Conservation (phyloP, 1,284 basidiomycete genomes). For the Ceratobasidium sp. region DNA sequence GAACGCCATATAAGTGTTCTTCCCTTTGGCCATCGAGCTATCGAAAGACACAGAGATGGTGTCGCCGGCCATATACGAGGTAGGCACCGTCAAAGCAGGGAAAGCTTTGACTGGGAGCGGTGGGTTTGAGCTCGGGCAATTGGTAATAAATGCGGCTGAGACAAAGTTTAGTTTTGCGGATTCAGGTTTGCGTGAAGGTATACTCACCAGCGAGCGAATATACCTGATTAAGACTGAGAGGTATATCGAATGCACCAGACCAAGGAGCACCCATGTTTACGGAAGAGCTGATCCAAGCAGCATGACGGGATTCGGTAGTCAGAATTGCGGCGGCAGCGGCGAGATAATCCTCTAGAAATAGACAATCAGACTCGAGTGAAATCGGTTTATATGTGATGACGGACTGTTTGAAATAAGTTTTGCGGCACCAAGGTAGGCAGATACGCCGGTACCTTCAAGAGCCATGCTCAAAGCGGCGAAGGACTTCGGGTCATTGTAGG, state of each 20-base stretch:
- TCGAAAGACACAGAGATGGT: constrained; percentile 54
- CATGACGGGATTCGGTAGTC: constrained; percentile 55
- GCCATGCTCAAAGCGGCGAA: constrained; percentile 69
- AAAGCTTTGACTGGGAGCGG: constrained; percentile 61
- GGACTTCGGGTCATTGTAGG: constrained; percentile 64
- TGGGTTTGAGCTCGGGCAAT: constrained; percentile 66
- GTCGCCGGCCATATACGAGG: constrained; percentile 51
- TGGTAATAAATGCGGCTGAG: constrained; percentile 58
- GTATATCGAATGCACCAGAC: constrained; percentile 67
- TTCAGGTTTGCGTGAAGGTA: background rate
- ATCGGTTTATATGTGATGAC: constrained; percentile 32
- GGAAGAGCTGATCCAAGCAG: constrained; percentile 66
- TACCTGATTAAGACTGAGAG: constrained; percentile 66
- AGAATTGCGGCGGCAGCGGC: constrained; percentile 60
- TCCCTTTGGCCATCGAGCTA: constrained; percentile 53
- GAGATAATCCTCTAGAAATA: constrained; percentile 52
- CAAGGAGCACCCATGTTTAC: constrained; percentile 65
- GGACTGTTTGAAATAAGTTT: constrained; percentile 60
- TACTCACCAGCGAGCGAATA: constrained; percentile 57
- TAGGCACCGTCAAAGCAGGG: constrained; percentile 58
- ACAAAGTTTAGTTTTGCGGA: background rate
- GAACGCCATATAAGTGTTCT: constrained; percentile 56
- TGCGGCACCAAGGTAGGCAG: constrained; percentile 69
- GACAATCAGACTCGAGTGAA: no score
- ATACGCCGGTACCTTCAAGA: constrained; percentile 70